Evolutionary conservation across 2,329 filamentous ascomycete species (phyloP).

Genomic region (Stagonosporopsis tanaceti): DNA sequence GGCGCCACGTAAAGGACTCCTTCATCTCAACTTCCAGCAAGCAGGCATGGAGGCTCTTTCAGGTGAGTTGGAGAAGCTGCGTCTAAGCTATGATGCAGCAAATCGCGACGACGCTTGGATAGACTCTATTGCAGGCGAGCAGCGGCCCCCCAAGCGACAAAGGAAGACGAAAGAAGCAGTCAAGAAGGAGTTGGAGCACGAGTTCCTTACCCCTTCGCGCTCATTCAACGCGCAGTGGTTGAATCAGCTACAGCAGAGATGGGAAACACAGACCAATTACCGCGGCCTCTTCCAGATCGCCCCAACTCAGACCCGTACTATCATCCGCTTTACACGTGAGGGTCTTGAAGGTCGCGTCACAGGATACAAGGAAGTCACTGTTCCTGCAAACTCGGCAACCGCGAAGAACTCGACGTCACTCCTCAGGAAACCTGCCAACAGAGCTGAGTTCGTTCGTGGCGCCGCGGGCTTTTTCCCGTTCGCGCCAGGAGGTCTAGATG

Average conservation of each 20-base stretch:
- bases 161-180: slow-evolving; percentile 67
- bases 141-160: slow-evolving; percentile 61
- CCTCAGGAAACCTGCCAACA: slow-evolving; percentile 81
- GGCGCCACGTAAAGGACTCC: slow-evolving; percentile 17
- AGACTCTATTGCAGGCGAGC: slow-evolving; percentile 66
- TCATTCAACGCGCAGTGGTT: slow-evolving; percentile 87
- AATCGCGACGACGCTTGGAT: slow-evolving; percentile 53
- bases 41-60: slow-evolving; percentile 52
- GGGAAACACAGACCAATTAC: slow-evolving; percentile 83
- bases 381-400: slow-evolving; percentile 86
- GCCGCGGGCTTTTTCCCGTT: slow-evolving; percentile 95
- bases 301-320: slow-evolving; percentile 91
- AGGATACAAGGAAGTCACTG: slow-evolving; percentile 91
- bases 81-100: slow-evolving; percentile 48
- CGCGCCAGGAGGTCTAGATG: slow-evolving; percentile 86
- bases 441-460: slow-evolving; percentile 90
- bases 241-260: slow-evolving; percentile 85
- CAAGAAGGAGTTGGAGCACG: slow-evolving; percentile 74
- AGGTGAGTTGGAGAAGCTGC: slow-evolving; percentile 61
- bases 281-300: slow-evolving; percentile 86
- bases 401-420: slow-evolving; percentile 96
- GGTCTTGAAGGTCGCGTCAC: slow-evolving; percentile 92
- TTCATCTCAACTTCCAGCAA: slow-evolving; percentile 15
- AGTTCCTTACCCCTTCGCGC: slow-evolving; percentile 80
- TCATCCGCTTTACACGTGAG: slow-evolving; percentile 89